These are phyloP conservation scores for Chlamydomonas incerta DNA, from an alignment of 139 green algal species.

Conservation along the genomic window DNA sequence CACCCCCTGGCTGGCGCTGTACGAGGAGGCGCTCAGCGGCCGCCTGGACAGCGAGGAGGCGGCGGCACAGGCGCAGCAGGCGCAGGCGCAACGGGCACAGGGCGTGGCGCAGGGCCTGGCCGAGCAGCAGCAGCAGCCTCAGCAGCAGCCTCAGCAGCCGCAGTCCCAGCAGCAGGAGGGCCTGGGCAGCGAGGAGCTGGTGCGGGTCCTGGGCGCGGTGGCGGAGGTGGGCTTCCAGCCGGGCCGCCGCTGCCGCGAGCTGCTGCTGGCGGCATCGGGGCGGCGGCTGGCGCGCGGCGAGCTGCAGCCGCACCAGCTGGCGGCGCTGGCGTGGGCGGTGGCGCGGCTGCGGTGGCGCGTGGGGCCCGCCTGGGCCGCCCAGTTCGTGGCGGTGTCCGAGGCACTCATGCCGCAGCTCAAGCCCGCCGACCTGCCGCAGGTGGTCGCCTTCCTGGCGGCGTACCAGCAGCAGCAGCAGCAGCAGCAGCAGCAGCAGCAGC, in stretches of 20 bases:
- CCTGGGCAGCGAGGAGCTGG: constrained; percentile 10
- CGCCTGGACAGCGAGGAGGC: not conserved
- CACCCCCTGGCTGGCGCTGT: constrained; percentile 23
- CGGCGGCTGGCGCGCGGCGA: not conserved
- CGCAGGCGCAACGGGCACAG: not conserved
- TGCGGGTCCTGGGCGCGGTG: not conserved
- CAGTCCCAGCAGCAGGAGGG: not conserved
- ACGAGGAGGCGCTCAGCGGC: constrained; percentile 6
- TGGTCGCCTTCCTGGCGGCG: constrained; percentile 6
- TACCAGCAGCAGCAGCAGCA: too few relatives aligned
- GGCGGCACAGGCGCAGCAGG: too few relatives aligned
- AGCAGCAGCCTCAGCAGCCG: not conserved
- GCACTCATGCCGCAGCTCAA: not conserved
- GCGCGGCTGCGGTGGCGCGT: constrained; percentile 1
- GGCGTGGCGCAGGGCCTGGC: too few relatives aligned
- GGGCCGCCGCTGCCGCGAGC: constrained; percentile 1
- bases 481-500: too few relatives aligned
- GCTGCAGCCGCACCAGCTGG: constrained; percentile 31
- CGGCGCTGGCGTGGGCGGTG: constrained; percentile 21
- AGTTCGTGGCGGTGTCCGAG: not conserved
- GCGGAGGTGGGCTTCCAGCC: constrained; percentile 25
- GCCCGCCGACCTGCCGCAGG: constrained; percentile 10
- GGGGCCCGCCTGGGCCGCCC: not conserved
- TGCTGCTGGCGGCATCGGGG: not conserved
- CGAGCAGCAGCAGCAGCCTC: not conserved